Evolutionary conservation across 306 rosid species (phyloP).

Genomic region (Vigna hirtella): DNA sequence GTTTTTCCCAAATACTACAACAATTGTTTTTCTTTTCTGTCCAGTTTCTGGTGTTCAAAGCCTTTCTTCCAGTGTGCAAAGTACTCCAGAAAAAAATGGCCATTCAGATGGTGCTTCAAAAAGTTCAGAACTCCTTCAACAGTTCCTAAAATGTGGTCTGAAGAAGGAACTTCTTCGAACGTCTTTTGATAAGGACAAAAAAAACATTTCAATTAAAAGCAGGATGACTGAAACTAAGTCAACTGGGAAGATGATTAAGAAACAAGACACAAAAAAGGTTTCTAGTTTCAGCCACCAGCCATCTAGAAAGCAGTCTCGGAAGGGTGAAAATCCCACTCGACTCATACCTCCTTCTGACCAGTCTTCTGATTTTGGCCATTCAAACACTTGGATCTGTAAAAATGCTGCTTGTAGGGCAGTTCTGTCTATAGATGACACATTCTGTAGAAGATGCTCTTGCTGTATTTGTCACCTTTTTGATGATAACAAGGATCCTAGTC

Average conservation of each 20-base stretch:
- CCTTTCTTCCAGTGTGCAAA: conserved; percentile 87
- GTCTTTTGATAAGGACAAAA: conserved; percentile 70
- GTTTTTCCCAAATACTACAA: conserved; percentile 29
- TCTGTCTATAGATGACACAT: conserved; percentile 75
- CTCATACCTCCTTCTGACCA: conserved; percentile 64
- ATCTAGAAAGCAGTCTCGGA: conserved; percentile 75
- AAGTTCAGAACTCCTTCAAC: conserved; percentile 84
- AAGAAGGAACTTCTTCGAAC: conserved; percentile 69
- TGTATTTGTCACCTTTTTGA: conserved; percentile 93
- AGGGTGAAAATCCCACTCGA: conserved; percentile 80
- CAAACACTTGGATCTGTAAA: conserved; percentile 87
- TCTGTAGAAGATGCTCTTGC: conserved; percentile 95
- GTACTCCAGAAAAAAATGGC: conserved; percentile 92
- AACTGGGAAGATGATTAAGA: conserved; percentile 70
- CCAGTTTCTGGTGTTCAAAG: conserved; percentile 87
- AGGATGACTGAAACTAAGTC: conserved; percentile 71
- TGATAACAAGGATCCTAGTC: conserved; percentile 98
- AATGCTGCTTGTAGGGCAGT: conserved; percentile 95
- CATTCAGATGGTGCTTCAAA: conserved; percentile 85
- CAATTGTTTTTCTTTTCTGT: conserved; percentile 47
- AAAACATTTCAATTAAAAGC: conserved; percentile 55
- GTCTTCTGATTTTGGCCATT: conserved; percentile 68
- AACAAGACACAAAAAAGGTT: conserved; percentile 73
- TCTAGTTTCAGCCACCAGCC: conserved; percentile 64
- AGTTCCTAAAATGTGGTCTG: conserved; percentile 75